These are phyloP conservation scores for Arachnopeziza araneosa DNA, from an alignment of 2,329 filamentous ascomycete species.

Conservation along the genomic window DNA sequence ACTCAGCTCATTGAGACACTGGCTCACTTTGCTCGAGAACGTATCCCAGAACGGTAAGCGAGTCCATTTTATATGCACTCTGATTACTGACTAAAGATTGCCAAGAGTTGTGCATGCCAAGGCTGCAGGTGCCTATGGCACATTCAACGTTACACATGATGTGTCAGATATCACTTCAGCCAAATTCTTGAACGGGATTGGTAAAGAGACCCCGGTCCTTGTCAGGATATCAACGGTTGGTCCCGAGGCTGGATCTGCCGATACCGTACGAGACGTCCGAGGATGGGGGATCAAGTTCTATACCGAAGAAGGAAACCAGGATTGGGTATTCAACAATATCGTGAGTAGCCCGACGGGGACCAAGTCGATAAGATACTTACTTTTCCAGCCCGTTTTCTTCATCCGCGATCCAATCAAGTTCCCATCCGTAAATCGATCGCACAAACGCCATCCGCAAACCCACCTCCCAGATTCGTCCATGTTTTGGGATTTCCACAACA, in stretches of 20 bases:
- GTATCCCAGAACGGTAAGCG: conserved; percentile 38
- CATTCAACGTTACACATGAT: conserved; percentile 57
- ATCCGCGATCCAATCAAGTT: conserved; percentile 44
- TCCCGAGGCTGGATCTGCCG: conserved; percentile 40
- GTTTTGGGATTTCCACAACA: conserved; percentile 34
- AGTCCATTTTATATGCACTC: neutral
- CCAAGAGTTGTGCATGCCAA: conserved; percentile 56
- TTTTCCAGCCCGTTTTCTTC: conserved; percentile 60
- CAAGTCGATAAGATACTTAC: neutral
- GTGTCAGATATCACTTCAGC: conserved; percentile 50
- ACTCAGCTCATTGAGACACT: conserved; percentile 60
- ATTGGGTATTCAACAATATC: conserved; percentile 30
- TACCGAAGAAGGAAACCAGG: conserved; percentile 47
- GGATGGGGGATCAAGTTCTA: conserved; percentile 47
- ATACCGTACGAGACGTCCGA: conserved; percentile 43
- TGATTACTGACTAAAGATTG: neutral
- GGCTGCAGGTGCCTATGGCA: conserved; percentile 36
- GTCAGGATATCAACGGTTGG: conserved; percentile 43
- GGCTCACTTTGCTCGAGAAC: conserved; percentile 45
- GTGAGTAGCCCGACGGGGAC: neutral
- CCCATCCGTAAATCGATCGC: conserved; percentile 40
- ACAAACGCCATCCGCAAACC: conserved; percentile 39
- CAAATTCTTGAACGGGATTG: conserved; percentile 46
- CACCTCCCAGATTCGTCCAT: conserved; percentile 28
- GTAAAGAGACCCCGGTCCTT: conserved; percentile 47